These are phyloP conservation scores for Glycine soja DNA, from an alignment of 306 rosid genomes.

Conservation along the genomic window DNA sequence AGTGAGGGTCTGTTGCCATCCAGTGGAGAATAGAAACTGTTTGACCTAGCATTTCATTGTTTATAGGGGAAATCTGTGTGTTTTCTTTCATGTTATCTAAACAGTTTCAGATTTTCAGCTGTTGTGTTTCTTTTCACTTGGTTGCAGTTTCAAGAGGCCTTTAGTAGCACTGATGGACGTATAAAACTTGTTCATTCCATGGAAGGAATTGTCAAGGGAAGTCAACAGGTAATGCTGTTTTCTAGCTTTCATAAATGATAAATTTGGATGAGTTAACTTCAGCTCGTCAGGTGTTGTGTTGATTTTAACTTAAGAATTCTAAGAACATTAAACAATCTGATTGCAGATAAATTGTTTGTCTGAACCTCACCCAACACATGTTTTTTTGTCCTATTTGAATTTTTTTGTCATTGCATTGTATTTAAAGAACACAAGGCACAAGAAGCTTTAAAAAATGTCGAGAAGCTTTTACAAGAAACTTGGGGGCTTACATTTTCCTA, in stretches of 20 bases:
- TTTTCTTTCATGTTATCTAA: too few species aligned
- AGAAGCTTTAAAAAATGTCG: neutral
- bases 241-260: slow-evolving; percentile 16
- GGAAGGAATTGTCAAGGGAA: slow-evolving; percentile 95
- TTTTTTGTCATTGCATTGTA: neutral
- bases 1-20: too few species aligned
- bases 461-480: slow-evolving; percentile 4
- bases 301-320: neutral
- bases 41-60: too few species aligned
- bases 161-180: slow-evolving; percentile 72
- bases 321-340: neutral
- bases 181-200: slow-evolving; percentile 77
- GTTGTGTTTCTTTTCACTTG: neutral
- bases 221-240: slow-evolving; percentile 72
- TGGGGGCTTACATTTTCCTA: neutral
- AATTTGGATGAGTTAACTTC: slow-evolving; percentile 29
- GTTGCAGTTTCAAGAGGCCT: slow-evolving; percentile 90
- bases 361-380: neutral
- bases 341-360: neutral
- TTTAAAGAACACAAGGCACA: neutral
- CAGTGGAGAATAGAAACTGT: too few species aligned
- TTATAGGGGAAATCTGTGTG: too few species aligned
- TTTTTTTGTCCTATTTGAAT: neutral
- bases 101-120: too few species aligned
- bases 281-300: slow-evolving; percentile 28